Base-by-base conservation (phyloP, 495 filamentous ascomycete genomes). In the Aspergillus funiculosus region DNA sequence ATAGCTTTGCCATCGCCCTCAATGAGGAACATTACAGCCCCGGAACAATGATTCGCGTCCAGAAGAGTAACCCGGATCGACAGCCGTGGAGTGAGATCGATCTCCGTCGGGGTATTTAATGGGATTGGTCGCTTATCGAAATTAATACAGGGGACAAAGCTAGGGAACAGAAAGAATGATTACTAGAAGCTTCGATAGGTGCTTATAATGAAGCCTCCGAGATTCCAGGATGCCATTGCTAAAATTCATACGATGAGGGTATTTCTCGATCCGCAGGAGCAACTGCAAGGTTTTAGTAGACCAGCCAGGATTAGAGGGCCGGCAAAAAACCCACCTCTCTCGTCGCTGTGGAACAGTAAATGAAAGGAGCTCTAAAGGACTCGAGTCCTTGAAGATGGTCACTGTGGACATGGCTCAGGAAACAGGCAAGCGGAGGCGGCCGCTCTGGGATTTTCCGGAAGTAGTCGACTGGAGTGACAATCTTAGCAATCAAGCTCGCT, bases 11-110 rank as follows among this genome's bases (percentile, higher is more conserved):
- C 77, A 40, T 79, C 61, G 4, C 80, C 80, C 59, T 96, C 86
- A 29, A 96, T 83, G 5, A 96, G 80, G 57, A 96, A 95, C 88
- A 95, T 95, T 20, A 95, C 89, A 15, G 89, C 82, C 2, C 91
- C 91, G 14, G 82, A 70, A 58, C 91, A 97, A 56, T 96, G 91
- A 57, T 97, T 96, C 6, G 91, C 90, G 69, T 95, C 82, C 25
- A 95, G 77, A 0, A 96, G 72, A 2, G 90, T 95, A 25, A 94
- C 86, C 39, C 80, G 78, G 35, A 95, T 82, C 8, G 65, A 64
- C 41, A 76, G 75, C 5, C 75, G 75, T 0, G 80, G 86, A 2
- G 74, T 73, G 6, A 95, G 69, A 51, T 95, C 87, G 45, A 97
- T 77, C 26, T 72, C 60, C 0, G 82, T 88, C 0, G 90, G 88